Percentiles rank a stretch among this genome's conserved stretches.
Conservation (phyloP, 2,329 filamentous ascomycete species). For the Trichoderma sp. region DNA sequence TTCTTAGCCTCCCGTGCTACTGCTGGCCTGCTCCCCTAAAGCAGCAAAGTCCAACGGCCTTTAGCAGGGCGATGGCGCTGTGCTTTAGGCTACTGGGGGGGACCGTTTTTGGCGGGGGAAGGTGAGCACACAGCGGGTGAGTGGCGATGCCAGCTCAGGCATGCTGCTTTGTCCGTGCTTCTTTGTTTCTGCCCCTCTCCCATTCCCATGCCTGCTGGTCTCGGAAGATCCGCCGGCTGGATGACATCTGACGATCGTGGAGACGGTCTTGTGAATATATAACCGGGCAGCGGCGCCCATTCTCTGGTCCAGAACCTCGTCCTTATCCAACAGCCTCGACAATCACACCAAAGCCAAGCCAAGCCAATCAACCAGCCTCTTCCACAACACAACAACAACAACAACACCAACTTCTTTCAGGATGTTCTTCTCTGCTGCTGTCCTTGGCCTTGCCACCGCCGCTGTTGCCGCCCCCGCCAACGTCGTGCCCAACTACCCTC, state of each 20-base stretch:
- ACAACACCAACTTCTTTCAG: neutral
- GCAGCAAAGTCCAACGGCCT: neutral
- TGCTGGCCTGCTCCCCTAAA: neutral
- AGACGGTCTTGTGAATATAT: conserved; percentile 6
- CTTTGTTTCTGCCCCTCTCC: neutral
- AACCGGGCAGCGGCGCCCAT: neutral
- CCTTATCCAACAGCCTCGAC: conserved; percentile 7
- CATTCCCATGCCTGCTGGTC: neutral
- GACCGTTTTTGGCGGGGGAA: neutral
- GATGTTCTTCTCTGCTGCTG: conserved; percentile 27
- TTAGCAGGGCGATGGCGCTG: neutral
- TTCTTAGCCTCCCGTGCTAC: neutral
- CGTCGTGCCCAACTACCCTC: conserved; percentile 15
- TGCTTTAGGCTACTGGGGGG: neutral
- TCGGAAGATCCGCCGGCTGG: neutral
- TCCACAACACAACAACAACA: neutral
- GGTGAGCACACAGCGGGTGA: neutral
- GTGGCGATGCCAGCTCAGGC: neutral
- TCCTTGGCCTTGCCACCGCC: conserved; percentile 29
- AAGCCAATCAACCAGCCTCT: neutral
- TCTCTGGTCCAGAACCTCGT: neutral
- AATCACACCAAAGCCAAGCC: neutral
- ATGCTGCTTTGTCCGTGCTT: neutral
- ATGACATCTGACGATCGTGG: conserved; percentile 8
- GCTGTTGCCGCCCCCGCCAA: conserved; percentile 29